phyloP scores from a whole-genome alignment of 2,329 filamentous ascomycete species.

The Microdochium trichocladiopsis region DNA sequence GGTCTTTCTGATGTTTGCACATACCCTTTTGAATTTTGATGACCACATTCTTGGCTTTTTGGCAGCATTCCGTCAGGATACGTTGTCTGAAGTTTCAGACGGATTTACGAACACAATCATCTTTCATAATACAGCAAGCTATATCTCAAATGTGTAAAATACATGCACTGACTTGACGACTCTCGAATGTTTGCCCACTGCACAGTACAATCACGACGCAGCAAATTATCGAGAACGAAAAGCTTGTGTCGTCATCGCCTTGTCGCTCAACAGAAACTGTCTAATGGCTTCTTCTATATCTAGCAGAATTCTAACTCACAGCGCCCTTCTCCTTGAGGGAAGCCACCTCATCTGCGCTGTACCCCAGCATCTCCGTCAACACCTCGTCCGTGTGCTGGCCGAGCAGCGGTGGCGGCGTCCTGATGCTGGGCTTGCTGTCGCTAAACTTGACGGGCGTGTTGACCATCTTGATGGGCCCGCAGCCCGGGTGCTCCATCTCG shows the following conservation, averaged over 20 bases:
- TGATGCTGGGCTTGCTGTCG: slow-evolving; percentile 67
- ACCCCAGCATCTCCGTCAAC: slow-evolving; percentile 54
- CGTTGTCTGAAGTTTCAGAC: not conserved
- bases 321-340: slow-evolving; percentile 60
- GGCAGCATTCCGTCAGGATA: not conserved
- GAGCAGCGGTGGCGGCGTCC: slow-evolving; percentile 73
- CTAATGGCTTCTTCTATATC: not conserved
- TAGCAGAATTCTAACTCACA: slow-evolving; percentile 35
- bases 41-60: not conserved
- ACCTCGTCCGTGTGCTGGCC: slow-evolving; percentile 85
- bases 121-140: too few relatives aligned
- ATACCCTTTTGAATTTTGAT: not conserved
- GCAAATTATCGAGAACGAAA: too few relatives aligned
- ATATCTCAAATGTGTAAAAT: not conserved
- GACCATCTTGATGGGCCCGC: slow-evolving; percentile 81
- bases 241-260: too few relatives aligned
- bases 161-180: not conserved
- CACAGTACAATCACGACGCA: too few relatives aligned
- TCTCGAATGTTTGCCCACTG: too few relatives aligned
- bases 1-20: not conserved
- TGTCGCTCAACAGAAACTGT: too few relatives aligned
- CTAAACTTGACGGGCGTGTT: slow-evolving; percentile 96
- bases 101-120: too few relatives aligned
- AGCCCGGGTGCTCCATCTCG: slow-evolving; percentile 74
- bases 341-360: slow-evolving; percentile 51